These are phyloP conservation scores for Starmerella bombicola DNA, from an alignment of 805 yeast genomes.

Conservation along the genomic window DNA sequence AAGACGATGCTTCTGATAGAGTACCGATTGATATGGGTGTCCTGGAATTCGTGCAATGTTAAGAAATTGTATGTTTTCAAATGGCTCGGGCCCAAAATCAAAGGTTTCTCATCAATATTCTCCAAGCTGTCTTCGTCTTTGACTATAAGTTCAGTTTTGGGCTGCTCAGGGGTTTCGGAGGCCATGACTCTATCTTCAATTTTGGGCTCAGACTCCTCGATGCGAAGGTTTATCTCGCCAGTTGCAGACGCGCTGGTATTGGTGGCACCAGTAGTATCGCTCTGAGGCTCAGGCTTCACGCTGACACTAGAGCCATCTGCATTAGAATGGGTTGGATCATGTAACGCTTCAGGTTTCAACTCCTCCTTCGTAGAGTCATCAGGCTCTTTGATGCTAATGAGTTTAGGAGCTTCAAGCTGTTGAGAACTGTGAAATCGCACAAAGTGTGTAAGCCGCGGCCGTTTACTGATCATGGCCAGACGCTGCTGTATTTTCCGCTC, in stretches of 20 bases:
- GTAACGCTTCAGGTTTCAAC: neutral
- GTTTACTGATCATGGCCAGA: conserved; percentile 53
- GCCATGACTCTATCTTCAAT: neutral
- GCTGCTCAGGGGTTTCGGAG: neutral
- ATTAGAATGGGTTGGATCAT: neutral
- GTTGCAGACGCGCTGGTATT: conserved; percentile 28
- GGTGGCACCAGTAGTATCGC: conserved; percentile 28
- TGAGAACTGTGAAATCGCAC: conserved; percentile 33
- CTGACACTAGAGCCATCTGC: neutral
- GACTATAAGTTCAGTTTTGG: neutral
- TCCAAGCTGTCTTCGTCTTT: neutral
- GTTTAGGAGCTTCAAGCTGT: conserved; percentile 6
- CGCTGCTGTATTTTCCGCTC: conserved; percentile 67
- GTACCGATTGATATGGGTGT: conserved; percentile 13
- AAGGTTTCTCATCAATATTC: neutral
- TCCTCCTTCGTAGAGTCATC: conserved; percentile 2
- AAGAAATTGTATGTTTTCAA: conserved; percentile 30
- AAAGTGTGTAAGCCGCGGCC: conserved; percentile 48
- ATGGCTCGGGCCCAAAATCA: conserved; percentile 15
- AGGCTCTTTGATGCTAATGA: conserved; percentile 3
- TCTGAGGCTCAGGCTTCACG: neutral
- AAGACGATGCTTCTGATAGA: conserved; percentile 36
- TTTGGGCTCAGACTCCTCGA: neutral
- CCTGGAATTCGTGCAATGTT: conserved; percentile 40
- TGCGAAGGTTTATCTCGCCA: conserved; percentile 19